Evolutionary conservation across 2,329 filamentous ascomycete genomes (phyloP).

Genomic region (Trichothecium sympodiale): DNA sequence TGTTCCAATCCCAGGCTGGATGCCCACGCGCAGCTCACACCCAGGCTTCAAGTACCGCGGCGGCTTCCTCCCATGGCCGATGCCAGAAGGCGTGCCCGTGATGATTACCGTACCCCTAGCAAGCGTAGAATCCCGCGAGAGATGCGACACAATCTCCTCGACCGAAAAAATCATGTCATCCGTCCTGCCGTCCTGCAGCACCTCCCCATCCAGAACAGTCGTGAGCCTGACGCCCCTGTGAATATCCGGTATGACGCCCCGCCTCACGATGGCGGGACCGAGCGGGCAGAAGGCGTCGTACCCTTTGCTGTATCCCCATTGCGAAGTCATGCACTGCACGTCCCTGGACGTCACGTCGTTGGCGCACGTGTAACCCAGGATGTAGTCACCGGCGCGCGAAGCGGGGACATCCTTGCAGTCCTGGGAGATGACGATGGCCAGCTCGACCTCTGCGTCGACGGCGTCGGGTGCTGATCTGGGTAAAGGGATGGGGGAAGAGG

Average conservation of each 20-base stretch:
- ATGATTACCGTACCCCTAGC: conserved; percentile 15
- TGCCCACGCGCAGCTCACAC: conserved; percentile 8
- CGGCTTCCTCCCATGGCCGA: conserved; percentile 10
- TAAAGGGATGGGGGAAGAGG: conserved; percentile 28
- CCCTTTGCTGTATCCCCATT: conserved; percentile 40
- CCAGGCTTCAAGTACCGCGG: conserved; percentile 9
- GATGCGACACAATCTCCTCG: conserved; percentile 12
- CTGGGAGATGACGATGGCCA: conserved; percentile 35
- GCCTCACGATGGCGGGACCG: conserved; percentile 15
- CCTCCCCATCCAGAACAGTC: conserved; percentile 12
- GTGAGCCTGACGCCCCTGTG: conserved; percentile 6
- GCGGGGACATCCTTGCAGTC: conserved; percentile 35
- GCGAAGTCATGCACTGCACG: conserved; percentile 34
- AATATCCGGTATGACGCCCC: conserved; percentile 3
- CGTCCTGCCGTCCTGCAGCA: conserved; percentile 11
- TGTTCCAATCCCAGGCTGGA: conserved; percentile 11
- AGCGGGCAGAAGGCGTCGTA: conserved; percentile 37
- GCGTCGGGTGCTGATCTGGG: conserved; percentile 33
- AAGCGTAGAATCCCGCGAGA: conserved; percentile 13
- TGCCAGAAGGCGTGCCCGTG: conserved; percentile 15
- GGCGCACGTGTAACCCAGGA: conserved; percentile 44
- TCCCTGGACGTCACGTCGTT: conserved; percentile 45
- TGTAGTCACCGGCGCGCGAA: conserved; percentile 33
- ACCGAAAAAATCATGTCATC: conserved; percentile 19
- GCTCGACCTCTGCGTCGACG: conserved; percentile 39